Evolutionary conservation across 2,329 filamentous ascomycete genomes (phyloP).

Genomic region (Daldinia sp.): DNA sequence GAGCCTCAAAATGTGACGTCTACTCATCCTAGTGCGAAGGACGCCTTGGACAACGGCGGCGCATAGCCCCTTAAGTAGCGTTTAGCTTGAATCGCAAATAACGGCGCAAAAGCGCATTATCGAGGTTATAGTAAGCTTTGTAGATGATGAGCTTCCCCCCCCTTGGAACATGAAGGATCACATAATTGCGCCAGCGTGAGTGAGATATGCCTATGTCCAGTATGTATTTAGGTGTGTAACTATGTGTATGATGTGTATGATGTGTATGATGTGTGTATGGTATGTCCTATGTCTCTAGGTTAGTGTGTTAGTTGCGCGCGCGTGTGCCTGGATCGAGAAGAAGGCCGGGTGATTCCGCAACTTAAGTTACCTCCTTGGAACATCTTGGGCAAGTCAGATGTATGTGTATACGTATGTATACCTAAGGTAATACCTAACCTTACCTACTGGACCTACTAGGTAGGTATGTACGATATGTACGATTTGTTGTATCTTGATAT

Average conservation of each 20-base stretch:
- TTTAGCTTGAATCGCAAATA: constrained; percentile 40
- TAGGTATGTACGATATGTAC: no score
- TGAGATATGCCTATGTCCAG: constrained; percentile 13
- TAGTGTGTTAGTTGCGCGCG: constrained; percentile 16
- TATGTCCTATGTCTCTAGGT: background rate
- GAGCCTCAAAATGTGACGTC: constrained; percentile 34
- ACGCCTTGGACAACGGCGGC: constrained; percentile 33
- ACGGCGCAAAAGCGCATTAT: constrained; percentile 33
- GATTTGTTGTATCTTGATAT: constrained; percentile 12
- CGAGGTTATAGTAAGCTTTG: constrained; percentile 26
- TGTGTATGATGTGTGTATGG: constrained; percentile 9
- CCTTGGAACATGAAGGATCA: constrained; percentile 40
- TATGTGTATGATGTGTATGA: background rate
- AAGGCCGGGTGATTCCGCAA: constrained; percentile 47
- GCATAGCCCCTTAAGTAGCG: constrained; percentile 41
- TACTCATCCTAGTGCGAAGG: constrained; percentile 11
- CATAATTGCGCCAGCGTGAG: constrained; percentile 36
- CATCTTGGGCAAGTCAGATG: background rate
- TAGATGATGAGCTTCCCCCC: constrained; percentile 21
- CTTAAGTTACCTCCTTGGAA: constrained; percentile 2
- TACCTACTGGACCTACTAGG: background rate
- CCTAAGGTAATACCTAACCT: background rate
- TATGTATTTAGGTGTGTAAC: background rate
- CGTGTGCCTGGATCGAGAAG: constrained; percentile 40
- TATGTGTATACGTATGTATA: background rate